These are phyloP conservation scores for Suhomyces sp. DNA, from an alignment of 805 yeast genomes.

Conservation along the genomic window DNA sequence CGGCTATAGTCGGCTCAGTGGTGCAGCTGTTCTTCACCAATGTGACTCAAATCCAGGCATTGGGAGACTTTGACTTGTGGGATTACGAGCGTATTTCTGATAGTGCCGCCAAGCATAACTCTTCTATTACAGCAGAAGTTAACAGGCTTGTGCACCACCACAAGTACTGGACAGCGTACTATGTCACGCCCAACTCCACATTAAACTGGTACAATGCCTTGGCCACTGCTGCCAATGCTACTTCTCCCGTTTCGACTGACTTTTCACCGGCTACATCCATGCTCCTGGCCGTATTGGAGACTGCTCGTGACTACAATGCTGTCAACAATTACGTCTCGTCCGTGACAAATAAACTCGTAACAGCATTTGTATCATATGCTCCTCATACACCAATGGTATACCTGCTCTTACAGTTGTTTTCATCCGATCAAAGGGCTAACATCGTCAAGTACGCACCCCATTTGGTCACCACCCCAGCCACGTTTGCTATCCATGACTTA, in stretches of 20 bases:
- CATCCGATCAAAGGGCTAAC: slow-evolving; percentile 3
- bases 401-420: slow-evolving; percentile 13
- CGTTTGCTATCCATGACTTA: slow-evolving; percentile 19
- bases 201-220: slow-evolving; percentile 20
- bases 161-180: slow-evolving; percentile 28
- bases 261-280: slow-evolving; percentile 19
- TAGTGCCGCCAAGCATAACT: slow-evolving; percentile 19
- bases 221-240: slow-evolving; percentile 2
- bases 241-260: slow-evolving; percentile 1
- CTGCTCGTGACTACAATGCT: slow-evolving; percentile 34
- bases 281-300: slow-evolving; percentile 27
- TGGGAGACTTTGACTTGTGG: slow-evolving; percentile 26
- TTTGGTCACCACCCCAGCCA: slow-evolving; percentile 23
- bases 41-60: slow-evolving; percentile 16
- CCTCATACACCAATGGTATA: slow-evolving; percentile 18
- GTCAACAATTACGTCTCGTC: slow-evolving; percentile 20
- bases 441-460: slow-evolving; percentile 19
- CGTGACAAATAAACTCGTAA: slow-evolving; percentile 14
- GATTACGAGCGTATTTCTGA: slow-evolving; percentile 13
- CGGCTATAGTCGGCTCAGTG: slow-evolving; percentile 23
- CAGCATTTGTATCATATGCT: slow-evolving; percentile 14
- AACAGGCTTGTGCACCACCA: slow-evolving; percentile 29
- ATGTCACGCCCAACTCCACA: slow-evolving; percentile 28
- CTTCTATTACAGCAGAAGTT: slow-evolving; percentile 24
- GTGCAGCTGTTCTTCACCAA: slow-evolving; percentile 18